Evolutionary conservation across 2,329 filamentous ascomycete genomes (phyloP), one percentile per base, ranked within the genome.

Genomic region (Ceratocystis cacaofunesta): DNA sequence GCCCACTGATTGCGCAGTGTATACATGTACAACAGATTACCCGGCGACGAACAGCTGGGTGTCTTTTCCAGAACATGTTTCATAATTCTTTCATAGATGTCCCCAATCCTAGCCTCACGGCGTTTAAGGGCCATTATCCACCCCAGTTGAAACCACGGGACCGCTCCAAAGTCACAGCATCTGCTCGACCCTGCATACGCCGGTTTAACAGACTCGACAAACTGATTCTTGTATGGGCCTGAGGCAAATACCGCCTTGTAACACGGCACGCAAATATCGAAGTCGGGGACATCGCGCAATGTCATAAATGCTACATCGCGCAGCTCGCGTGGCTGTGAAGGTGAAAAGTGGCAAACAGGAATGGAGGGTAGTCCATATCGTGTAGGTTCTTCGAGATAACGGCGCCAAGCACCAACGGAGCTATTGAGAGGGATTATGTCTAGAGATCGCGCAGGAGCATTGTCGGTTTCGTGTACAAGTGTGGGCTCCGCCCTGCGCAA

Each of bases 211-310:
- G 82, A 80, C 36, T 76, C 73, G 10, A 85, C 77, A 70, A 96
- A 90, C 43, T 84, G 78, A 17, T 82, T 78, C 1, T 84, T 80
- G 72, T 89, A 95, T 22, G 82, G 79, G 0, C 89, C 88, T 28
- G 82, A 78, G 15, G 80, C 80, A 69, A 92, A 90, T 7, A 90
- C 82, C 5, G 80, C 80, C 2, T 81, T 79, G 73, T 89, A 90
- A 75, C 92, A 97, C 12, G 82, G 83, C 0, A 90, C 89, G 70
- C 92, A 96, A 58, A 96, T 87, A 68, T 89, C 84, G 70, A 96
- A 88, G 67, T 83, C 82, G 12, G 85, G 81, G 68, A 85, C 82
- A 15, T 84, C 83, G 3, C 84, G 83, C 3, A 96, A 78, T 0
- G 87, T 92, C 68, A 91, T 85, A 89, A 92, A 96, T 15, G 63